These are phyloP conservation scores for Tetragonia tetragonoides DNA, from an alignment of 148 eudicot species.

Conservation along the genomic window DNA sequence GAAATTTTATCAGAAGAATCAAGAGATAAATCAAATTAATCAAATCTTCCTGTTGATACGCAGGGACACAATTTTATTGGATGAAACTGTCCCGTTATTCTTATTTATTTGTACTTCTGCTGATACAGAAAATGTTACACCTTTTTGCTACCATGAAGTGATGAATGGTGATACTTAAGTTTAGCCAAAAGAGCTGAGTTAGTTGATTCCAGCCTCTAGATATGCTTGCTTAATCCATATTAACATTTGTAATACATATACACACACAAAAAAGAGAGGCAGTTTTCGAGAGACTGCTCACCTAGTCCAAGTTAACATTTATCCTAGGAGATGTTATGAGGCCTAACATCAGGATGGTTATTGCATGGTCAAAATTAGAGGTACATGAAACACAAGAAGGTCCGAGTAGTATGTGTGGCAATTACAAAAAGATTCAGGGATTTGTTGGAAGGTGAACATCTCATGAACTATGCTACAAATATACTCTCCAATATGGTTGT, in stretches of 20 bases:
- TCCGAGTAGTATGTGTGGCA: neutral
- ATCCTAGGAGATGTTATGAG: neutral
- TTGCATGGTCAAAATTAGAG: neutral
- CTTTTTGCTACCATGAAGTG: neutral
- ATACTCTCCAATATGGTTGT: neutral
- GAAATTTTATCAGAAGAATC: slow-evolving; percentile 47
- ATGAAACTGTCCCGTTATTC: neutral
- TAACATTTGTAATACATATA: too few relatives aligned
- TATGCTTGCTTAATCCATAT: too few relatives aligned
- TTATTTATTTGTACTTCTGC: neutral
- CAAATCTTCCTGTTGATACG: neutral
- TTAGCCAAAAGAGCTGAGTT: neutral
- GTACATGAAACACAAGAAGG: too few relatives aligned
- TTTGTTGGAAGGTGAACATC: neutral
- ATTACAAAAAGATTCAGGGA: neutral
- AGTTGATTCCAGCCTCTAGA: neutral
- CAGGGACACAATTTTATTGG: neutral
- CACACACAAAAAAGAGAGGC: too few relatives aligned
- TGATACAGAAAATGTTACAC: neutral
- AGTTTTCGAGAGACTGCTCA: neutral
- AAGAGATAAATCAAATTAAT: slow-evolving; percentile 41
- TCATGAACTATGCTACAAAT: neutral
- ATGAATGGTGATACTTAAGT: neutral
- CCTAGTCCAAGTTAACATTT: neutral
- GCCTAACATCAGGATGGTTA: too few relatives aligned